phyloP scores from a whole-genome alignment of 495 filamentous ascomycete species.

The Mycothermus thermophilus region DNA sequence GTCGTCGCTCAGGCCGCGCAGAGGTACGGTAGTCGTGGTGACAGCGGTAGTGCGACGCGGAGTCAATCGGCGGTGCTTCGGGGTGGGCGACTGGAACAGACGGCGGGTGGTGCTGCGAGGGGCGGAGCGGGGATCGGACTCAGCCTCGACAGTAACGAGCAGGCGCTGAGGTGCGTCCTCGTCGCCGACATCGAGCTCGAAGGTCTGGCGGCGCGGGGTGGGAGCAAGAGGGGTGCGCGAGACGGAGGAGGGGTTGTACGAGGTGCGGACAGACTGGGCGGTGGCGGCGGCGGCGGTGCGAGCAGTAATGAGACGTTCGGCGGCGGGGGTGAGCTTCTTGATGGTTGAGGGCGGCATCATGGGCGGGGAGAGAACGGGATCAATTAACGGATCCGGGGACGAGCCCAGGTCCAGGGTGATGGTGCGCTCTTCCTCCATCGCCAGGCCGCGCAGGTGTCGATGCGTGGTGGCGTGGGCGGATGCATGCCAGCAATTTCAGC shows the following conservation, averaged over 20 bases:
- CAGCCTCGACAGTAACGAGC: constrained; percentile 40
- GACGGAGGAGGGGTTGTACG: constrained; percentile 1
- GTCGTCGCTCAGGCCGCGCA: constrained; percentile 35
- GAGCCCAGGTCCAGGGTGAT: constrained; percentile 28
- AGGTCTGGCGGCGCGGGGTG: constrained; percentile 39
- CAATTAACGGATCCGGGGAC: constrained; percentile 36
- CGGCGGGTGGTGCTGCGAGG: constrained; percentile 21
- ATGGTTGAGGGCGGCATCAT: constrained; percentile 13
- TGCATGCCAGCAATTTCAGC: too few species aligned
- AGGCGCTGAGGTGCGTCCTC: constrained; percentile 36
- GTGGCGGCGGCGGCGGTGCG: too few species aligned
- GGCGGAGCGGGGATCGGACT: constrained; percentile 14
- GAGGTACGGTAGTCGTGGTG: constrained; percentile 33
- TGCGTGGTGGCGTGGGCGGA: too few species aligned
- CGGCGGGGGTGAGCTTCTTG: constrained; percentile 17
- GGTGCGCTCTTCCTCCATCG: constrained; percentile 12
- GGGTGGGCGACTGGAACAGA: constrained; percentile 27
- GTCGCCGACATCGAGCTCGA: constrained; percentile 40
- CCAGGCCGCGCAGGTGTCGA: too few species aligned
- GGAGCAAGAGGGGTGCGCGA: constrained; percentile 13
- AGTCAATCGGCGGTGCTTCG: constrained; percentile 10
- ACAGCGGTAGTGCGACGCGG: constrained; percentile 12
- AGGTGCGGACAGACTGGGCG: too few species aligned
- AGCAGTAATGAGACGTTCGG: constrained; percentile 17
- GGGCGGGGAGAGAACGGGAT: constrained; percentile 14